These are phyloP conservation scores for Phyllosticta citribraziliensis DNA, from an alignment of 2,329 filamentous ascomycete genomes.

Conservation along the genomic window DNA sequence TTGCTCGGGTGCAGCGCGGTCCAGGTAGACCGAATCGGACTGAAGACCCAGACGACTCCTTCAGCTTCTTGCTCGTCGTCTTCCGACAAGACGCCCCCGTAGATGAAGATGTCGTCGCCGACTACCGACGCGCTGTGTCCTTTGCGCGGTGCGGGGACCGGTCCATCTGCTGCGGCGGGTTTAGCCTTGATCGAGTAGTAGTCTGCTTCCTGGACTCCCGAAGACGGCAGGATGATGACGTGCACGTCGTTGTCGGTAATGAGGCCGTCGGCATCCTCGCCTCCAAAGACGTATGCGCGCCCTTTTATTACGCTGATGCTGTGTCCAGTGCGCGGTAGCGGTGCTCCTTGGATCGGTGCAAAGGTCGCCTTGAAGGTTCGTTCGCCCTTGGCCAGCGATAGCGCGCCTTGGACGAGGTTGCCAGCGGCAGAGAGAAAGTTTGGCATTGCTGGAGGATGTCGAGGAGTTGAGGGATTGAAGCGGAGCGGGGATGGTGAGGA, in stretches of 20 bases:
- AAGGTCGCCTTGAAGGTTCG: slow-evolving; percentile 43
- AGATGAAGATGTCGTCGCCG: slow-evolving; percentile 36
- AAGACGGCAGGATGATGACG: slow-evolving; percentile 41
- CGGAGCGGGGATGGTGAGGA: background rate
- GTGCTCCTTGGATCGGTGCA: slow-evolving; percentile 35
- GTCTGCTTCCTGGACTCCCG: slow-evolving; percentile 33
- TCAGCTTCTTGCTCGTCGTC: slow-evolving; percentile 21
- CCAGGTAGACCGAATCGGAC: slow-evolving; percentile 33
- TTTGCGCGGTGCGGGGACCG: slow-evolving; percentile 29
- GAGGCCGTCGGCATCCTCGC: slow-evolving; percentile 29
- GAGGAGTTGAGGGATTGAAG: background rate
- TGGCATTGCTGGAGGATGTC: background rate
- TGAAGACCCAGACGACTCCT: slow-evolving; percentile 36
- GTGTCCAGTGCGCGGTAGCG: slow-evolving; percentile 41
- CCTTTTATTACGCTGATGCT: slow-evolving; percentile 44
- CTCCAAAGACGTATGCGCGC: slow-evolving; percentile 48
- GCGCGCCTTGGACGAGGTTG: slow-evolving; percentile 16
- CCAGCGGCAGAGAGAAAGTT: background rate
- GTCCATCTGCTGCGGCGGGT: slow-evolving; percentile 24
- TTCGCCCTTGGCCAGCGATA: slow-evolving; percentile 32
- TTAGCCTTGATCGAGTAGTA: slow-evolving; percentile 28
- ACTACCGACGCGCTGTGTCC: slow-evolving; percentile 35
- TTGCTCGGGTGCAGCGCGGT: slow-evolving; percentile 26
- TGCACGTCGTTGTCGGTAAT: slow-evolving; percentile 44
- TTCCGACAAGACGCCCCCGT: slow-evolving; percentile 31